Conservation (phyloP, 805 yeast genomes). For the Kluyveromyces starmeri region DNA sequence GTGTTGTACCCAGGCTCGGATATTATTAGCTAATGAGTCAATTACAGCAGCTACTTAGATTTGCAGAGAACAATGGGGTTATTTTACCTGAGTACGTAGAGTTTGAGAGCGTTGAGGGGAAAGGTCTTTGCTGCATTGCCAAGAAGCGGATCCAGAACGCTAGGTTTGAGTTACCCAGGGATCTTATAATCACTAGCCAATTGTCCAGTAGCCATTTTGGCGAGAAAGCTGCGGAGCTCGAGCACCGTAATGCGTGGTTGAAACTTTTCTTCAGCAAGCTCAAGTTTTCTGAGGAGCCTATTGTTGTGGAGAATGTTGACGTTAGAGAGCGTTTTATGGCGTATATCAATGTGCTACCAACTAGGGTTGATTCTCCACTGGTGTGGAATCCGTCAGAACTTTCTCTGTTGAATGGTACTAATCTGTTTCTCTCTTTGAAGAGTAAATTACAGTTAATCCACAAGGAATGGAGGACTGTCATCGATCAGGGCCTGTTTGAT, state of each 20-base stretch:
- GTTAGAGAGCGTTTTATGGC: slow-evolving; percentile 30
- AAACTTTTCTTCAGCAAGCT: slow-evolving; percentile 36
- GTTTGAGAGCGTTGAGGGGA: slow-evolving; percentile 27
- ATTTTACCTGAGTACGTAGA: slow-evolving; percentile 25
- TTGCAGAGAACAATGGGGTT: slow-evolving; percentile 36
- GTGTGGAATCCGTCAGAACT: slow-evolving; percentile 53
- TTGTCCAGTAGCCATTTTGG: slow-evolving; percentile 22
- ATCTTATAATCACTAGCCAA: slow-evolving; percentile 23
- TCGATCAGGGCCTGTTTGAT: neutral
- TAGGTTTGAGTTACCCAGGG: slow-evolving; percentile 23
- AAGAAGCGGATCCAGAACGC: slow-evolving; percentile 19
- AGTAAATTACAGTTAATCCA: slow-evolving; percentile 40
- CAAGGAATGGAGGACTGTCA: slow-evolving; percentile 48
- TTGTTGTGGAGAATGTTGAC: slow-evolving; percentile 11
- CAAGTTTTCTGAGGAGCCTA: slow-evolving; percentile 27
- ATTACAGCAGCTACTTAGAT: slow-evolving; percentile 14
- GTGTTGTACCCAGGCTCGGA: neutral
- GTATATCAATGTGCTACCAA: slow-evolving; percentile 45
- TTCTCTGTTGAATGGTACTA: slow-evolving; percentile 52
- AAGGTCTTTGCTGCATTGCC: slow-evolving; percentile 32
- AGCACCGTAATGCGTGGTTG: slow-evolving; percentile 28
- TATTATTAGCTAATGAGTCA: neutral
- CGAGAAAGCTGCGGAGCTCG: slow-evolving; percentile 6
- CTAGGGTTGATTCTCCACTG: slow-evolving; percentile 43
- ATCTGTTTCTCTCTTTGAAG: slow-evolving; percentile 45